phyloP scores from a whole-genome alignment of 2,329 filamentous ascomycete species.

The Leptodontidium sp. region DNA sequence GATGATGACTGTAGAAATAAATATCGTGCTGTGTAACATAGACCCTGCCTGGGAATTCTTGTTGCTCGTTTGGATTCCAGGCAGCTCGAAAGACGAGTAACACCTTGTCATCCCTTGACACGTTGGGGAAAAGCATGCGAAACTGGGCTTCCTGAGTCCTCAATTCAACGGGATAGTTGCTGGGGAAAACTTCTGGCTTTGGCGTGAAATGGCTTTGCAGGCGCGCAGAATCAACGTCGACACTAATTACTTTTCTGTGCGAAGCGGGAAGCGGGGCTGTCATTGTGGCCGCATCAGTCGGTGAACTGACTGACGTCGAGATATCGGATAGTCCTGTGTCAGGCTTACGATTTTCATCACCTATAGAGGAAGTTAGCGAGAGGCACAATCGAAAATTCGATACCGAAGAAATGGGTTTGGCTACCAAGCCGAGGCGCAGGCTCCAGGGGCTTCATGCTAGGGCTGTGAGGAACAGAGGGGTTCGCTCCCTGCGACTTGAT shows the following conservation, averaged over 20 bases:
- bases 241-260: constrained; percentile 44
- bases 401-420: not conserved
- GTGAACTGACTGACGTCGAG: constrained; percentile 36
- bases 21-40: constrained; percentile 89
- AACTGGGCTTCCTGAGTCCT: constrained; percentile 93
- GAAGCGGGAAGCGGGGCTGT: constrained; percentile 23
- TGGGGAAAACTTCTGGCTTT: constrained; percentile 63
- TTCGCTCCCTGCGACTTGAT: constrained; percentile 43
- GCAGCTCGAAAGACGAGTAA: constrained; percentile 92
- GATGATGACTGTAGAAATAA: constrained; percentile 96
- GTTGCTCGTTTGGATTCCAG: constrained; percentile 78
- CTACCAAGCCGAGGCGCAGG: constrained; percentile 39
- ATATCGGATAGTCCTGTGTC: constrained; percentile 35
- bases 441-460: constrained; percentile 39
- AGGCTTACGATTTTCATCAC: constrained; percentile 43
- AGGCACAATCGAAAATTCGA: not conserved
- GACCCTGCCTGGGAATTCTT: constrained; percentile 83
- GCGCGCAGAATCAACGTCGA: constrained; percentile 50
- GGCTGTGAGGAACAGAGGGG: constrained; percentile 40
- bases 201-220: constrained; percentile 34
- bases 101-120: constrained; percentile 79
- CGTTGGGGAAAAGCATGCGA: constrained; percentile 85
- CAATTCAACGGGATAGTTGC: constrained; percentile 81
- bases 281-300: constrained; percentile 36
- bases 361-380: constrained; percentile 6